These are phyloP conservation scores for Mortierella sp. DNA, from an alignment of 371 early-diverging fungal genomes.

Conservation along the genomic window DNA sequence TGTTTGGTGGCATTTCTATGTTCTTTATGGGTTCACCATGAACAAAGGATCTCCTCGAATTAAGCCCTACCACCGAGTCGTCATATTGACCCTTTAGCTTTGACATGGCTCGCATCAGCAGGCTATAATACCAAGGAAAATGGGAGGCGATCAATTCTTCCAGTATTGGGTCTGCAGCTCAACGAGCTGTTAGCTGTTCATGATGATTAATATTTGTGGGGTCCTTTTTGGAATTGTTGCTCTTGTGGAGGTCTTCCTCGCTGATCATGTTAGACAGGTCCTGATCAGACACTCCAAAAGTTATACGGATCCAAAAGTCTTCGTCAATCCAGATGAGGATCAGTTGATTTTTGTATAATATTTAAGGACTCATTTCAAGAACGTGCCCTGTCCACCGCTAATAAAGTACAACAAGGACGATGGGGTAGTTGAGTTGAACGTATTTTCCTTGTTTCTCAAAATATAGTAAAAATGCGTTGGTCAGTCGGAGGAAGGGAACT, in stretches of 20 bases:
- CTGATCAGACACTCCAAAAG: no score
- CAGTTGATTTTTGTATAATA: not conserved
- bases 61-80: not conserved
- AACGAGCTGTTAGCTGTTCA: not conserved
- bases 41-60: no score
- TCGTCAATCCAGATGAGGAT: no score
- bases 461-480: not conserved
- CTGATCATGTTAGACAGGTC: no score
- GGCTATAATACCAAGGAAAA: conserved; percentile 5
- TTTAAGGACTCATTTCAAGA: no score
- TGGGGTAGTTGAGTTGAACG: no score
- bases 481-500: not conserved
- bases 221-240: conserved; percentile 1
- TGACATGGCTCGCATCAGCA: conserved; percentile 11
- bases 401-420: no score
- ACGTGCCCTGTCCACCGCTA: no score
- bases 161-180: no score
- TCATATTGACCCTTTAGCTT: conserved; percentile 4
- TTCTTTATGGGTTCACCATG: not conserved
- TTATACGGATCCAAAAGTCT: no score
- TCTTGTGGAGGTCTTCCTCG: no score
- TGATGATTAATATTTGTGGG: not conserved
- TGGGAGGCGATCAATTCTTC: no score
- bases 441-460: not conserved
- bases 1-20: conserved; percentile 14